Evolutionary conservation across 208 protist genomes (phyloP).

Genomic region (Trichomonas gallinae): DNA sequence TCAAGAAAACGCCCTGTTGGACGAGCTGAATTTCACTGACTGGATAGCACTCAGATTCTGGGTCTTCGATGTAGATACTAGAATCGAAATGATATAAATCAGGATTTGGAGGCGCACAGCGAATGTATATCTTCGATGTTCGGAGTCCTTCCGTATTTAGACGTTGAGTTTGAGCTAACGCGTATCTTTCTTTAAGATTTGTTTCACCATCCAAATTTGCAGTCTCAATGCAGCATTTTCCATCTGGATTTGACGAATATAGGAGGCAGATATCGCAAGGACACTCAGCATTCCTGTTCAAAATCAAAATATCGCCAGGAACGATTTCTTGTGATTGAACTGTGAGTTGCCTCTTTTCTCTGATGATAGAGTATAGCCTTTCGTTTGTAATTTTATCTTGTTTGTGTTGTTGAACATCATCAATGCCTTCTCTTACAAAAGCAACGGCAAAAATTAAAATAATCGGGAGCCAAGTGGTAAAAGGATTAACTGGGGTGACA

Average conservation of each 20-base stretch:
- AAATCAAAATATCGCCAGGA: slow-evolving; percentile 36
- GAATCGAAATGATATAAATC: slow-evolving; percentile 68
- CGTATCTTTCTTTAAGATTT: slow-evolving; percentile 8
- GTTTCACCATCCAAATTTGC: slow-evolving; percentile 27
- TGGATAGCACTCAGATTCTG: neutral
- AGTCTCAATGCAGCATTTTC: slow-evolving; percentile 28
- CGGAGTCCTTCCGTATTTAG: neutral
- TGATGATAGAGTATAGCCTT: slow-evolving; percentile 54
- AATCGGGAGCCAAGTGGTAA: slow-evolving; percentile 30
- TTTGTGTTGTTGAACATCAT: slow-evolving; percentile 71
- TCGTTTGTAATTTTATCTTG: slow-evolving; percentile 63
- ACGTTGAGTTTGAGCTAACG: neutral
- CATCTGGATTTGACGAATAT: neutral
- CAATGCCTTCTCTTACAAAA: slow-evolving; percentile 22
- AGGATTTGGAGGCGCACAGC: slow-evolving; percentile 54
- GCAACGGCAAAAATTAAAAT: slow-evolving; percentile 27
- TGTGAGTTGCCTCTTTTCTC: slow-evolving; percentile 54
- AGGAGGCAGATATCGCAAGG: slow-evolving; percentile 22
- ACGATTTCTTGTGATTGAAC: slow-evolving; percentile 60
- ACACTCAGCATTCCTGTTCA: slow-evolving; percentile 24
- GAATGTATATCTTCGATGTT: slow-evolving; percentile 33
- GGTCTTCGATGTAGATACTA: neutral
- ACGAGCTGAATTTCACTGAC: slow-evolving; percentile 33
- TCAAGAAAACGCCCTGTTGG: slow-evolving; percentile 22
- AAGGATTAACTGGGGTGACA: slow-evolving; percentile 26